Evolutionary conservation across 306 rosid species (phyloP), one percentile per base, ranked within the genome.

Genomic region (Quercus agrifolia): DNA sequence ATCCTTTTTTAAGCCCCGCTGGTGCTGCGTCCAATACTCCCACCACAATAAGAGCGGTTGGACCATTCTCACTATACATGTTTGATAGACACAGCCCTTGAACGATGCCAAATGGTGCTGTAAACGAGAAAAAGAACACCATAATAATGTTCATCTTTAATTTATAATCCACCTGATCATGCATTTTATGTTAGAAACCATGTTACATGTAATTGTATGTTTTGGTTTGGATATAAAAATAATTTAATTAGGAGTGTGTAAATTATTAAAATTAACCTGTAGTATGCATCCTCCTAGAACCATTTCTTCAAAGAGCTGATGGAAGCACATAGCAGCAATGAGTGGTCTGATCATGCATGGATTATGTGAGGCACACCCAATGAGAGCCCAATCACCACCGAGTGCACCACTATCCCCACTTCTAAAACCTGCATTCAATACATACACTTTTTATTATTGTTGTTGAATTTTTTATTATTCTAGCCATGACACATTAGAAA

Each of bases 261-360:
- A 0, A 35, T 35, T 35, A 35, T 35, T 35, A 35, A 35, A 35
- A 11, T 52, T 81, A 19, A 90, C 97, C 97, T 90, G 90, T 56
- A 92, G 66, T 49, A 91, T 86, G 81, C 91, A 88, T 5, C 96
- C 93, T 7, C 92, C 96, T 38, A 91, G 80, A 1, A 92, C 94
- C 92, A 86, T 91, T 55, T 90, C 91, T 69, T 89, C 94, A 73
- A 91, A 92, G 70, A 91, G 79, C 81, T 91, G 97, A 83, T 92
- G 96, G 81, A 92, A 92, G 79, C 94, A 89, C 0, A 89, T 78
- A 14, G 97, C 96, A 66, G 90, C 89, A 73, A 89, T 84, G 18
- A 92, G 90, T 54, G 96, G 96, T 72, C 71, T 82, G 5, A 92
- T 88, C 4, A 93, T 89, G 83, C 97, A 88, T 4, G 90, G 88